Percentiles rank a stretch among this genome's conserved stretches.
Evolutionary conservation across 108 stramenopile species (phyloP).

Genomic region (Cyclotella baltica): DNA sequence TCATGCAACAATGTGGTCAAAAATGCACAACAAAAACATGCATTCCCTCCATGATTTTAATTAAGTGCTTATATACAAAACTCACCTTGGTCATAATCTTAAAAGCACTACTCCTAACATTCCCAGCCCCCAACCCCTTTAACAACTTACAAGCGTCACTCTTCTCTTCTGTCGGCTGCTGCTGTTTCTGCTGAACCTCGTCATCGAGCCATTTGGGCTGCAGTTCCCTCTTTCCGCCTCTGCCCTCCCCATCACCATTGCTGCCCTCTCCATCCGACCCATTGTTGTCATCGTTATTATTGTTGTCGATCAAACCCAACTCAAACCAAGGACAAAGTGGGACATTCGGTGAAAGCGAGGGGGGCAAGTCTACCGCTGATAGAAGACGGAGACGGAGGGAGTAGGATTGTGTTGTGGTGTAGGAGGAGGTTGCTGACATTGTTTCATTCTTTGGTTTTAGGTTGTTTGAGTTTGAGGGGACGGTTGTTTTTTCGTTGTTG

Average conservation of each 20-base stretch:
- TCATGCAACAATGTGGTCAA: neutral
- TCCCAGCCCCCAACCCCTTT: neutral
- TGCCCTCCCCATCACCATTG: constrained; percentile 1
- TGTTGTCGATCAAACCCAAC: constrained; percentile 61
- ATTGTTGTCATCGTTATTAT: neutral
- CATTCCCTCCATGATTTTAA: too few species aligned
- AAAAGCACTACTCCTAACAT: constrained; percentile 13
- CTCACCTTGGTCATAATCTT: constrained; percentile 18
- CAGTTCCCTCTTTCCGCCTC: neutral
- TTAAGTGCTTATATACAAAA: too few species aligned
- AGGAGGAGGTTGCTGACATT: neutral
- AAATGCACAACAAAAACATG: too few species aligned
- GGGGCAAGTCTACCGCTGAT: constrained; percentile 77
- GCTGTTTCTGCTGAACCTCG: neutral
- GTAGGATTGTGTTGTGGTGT: neutral
- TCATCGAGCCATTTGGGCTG: neutral
- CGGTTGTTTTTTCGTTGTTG: neutral
- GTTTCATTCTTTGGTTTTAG: neutral
- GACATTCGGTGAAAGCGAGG: constrained; percentile 64
- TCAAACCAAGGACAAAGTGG: constrained; percentile 83
- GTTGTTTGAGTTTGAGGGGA: too few species aligned
- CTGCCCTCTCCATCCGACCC: neutral
- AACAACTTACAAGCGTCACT: constrained; percentile 15
- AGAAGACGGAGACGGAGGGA: constrained; percentile 70
- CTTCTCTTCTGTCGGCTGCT: neutral